Percentiles rank a stretch among this genome's conserved stretches.
phyloP scores from a whole-genome alignment of 2,329 filamentous ascomycete species.

The Sarocladium oryzae region DNA sequence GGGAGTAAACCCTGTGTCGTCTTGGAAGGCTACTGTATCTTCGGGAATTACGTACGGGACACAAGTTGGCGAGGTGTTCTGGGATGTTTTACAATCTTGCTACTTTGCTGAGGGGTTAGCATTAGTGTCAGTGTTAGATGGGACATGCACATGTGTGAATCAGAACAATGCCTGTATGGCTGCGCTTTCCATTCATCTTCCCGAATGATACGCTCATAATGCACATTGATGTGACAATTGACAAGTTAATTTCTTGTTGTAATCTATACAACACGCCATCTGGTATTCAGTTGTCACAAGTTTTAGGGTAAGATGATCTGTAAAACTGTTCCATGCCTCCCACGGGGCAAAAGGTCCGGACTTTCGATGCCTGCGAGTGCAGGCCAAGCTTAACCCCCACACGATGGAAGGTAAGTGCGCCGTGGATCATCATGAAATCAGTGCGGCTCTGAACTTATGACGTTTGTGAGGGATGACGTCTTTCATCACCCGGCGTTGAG shows the following conservation, averaged over 20 bases:
- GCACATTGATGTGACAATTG: not conserved
- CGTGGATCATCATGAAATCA: not conserved
- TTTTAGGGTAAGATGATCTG: too few relatives aligned
- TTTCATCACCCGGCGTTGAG: not conserved
- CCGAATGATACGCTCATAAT: too few relatives aligned
- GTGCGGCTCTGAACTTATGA: slow-evolving; percentile 1
- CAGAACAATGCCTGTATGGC: too few relatives aligned
- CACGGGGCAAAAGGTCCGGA: slow-evolving; percentile 7
- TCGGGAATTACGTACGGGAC: not conserved
- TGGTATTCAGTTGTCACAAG: too few relatives aligned
- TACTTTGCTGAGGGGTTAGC: too few relatives aligned
- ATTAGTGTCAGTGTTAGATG: too few relatives aligned
- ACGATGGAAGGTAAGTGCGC: not conserved
- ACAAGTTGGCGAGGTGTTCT: not conserved
- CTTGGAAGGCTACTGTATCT: not conserved
- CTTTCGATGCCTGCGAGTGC: not conserved
- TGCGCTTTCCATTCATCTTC: too few relatives aligned
- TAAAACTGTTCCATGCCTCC: too few relatives aligned
- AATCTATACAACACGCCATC: too few relatives aligned
- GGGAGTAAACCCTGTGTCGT: not conserved
- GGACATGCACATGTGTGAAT: too few relatives aligned
- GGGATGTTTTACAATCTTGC: not conserved
- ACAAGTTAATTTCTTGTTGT: not conserved
- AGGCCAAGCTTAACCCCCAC: slow-evolving; percentile 1
- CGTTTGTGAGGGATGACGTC: slow-evolving; percentile 7